A percentile compares a stretch with the other conserved stretches of the same genome.
Conservation (phyloP, 2,329 filamentous ascomycete species). For the Aspergillus latus region DNA sequence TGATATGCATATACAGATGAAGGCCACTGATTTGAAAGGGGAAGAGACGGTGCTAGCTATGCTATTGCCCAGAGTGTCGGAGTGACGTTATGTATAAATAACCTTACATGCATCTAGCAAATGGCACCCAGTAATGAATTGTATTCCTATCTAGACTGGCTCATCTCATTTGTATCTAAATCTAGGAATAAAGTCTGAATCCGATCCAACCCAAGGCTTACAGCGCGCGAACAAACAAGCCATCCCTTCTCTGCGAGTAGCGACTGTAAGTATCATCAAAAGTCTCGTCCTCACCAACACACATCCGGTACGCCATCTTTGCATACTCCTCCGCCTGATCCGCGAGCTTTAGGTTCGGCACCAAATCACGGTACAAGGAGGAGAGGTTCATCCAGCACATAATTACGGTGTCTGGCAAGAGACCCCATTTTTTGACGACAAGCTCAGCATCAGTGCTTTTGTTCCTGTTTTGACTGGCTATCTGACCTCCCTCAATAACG, state of each 20-base stretch:
- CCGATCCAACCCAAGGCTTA: too few species aligned
- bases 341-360: slow-evolving; percentile 14
- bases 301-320: slow-evolving; percentile 32
- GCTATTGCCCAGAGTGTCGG: not conserved
- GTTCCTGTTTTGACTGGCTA: not conserved
- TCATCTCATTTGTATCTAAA: too few species aligned
- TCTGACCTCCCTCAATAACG: slow-evolving; percentile 24
- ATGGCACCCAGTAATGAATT: too few species aligned
- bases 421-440: slow-evolving; percentile 32
- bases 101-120: too few species aligned
- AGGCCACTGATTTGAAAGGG: not conserved
- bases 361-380: slow-evolving; percentile 25
- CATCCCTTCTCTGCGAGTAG: slow-evolving; percentile 47
- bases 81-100: not conserved
- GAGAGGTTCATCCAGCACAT: slow-evolving; percentile 31
- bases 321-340: slow-evolving; percentile 32
- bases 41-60: not conserved
- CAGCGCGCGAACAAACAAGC: not conserved
- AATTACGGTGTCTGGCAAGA: slow-evolving; percentile 25
- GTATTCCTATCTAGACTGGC: too few species aligned
- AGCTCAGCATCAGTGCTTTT: slow-evolving; percentile 1
- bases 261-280: slow-evolving; percentile 24
- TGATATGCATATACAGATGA: not conserved
- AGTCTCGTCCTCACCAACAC: slow-evolving; percentile 36
- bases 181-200: too few species aligned